phyloP scores from a whole-genome alignment of 306 rosid genomes.

The Inga oerstediana region DNA sequence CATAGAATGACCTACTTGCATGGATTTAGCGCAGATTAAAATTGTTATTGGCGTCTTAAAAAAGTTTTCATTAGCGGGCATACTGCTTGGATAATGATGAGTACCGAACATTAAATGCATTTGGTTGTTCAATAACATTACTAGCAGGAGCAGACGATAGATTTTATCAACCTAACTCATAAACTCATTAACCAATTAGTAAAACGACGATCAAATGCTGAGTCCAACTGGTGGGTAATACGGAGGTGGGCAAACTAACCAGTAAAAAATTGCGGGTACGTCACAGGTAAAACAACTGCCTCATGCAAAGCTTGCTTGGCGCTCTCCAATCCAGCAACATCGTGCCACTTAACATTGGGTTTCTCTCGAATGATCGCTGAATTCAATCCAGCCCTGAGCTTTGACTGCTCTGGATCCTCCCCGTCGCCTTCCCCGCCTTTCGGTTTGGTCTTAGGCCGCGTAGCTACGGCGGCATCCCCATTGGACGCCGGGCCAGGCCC shows the following conservation, averaged over 20 bases:
- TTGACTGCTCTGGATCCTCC: slow-evolving; percentile 90
- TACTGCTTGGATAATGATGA: no score
- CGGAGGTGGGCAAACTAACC: slow-evolving; percentile 48
- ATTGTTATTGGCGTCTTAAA: no score
- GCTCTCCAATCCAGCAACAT: slow-evolving; percentile 95
- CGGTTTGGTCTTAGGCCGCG: slow-evolving; percentile 84
- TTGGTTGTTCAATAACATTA: background rate
- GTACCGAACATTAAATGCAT: background rate
- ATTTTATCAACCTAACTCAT: background rate
- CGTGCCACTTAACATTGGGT: slow-evolving; percentile 95
- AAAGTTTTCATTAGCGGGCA: no score
- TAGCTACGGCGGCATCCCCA: slow-evolving; percentile 88
- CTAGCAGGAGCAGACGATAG: background rate
- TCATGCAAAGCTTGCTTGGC: slow-evolving; percentile 97
- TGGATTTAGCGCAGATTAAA: no score
- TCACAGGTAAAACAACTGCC: slow-evolving; percentile 93
- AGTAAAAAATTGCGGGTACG: slow-evolving; percentile 95
- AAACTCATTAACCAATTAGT: background rate
- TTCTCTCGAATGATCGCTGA: slow-evolving; percentile 94
- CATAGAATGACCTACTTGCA: no score
- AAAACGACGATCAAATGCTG: background rate
- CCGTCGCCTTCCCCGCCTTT: slow-evolving; percentile 87
- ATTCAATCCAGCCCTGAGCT: slow-evolving; percentile 85
- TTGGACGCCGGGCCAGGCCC: slow-evolving; percentile 93
- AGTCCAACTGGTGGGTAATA: background rate